phyloP scores from a whole-genome alignment of 257 asterid genomes.

The Rauvolfia tetraphylla region DNA sequence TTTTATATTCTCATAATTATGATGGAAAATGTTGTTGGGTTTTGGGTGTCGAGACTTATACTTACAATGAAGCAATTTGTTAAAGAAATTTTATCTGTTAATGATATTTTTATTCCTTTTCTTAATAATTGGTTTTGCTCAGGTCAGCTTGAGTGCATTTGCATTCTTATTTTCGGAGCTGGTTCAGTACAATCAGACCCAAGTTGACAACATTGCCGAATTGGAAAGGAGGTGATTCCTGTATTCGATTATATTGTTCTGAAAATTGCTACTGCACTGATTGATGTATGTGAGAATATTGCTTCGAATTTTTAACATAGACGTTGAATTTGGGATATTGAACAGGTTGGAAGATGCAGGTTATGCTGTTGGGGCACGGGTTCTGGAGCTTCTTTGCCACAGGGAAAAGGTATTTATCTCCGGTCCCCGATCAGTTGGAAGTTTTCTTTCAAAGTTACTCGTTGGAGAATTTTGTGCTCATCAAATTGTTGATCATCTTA shows the following conservation, averaged over 20 bases:
- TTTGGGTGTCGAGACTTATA: not conserved
- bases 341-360: conserved; percentile 86
- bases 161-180: conserved; percentile 89
- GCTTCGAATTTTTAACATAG: not conserved
- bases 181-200: conserved; percentile 92
- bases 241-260: not conserved
- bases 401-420: conserved; percentile 60
- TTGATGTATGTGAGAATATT: not conserved
- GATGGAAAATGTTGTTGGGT: conserved; percentile 2
- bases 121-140: conserved; percentile 48
- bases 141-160: conserved; percentile 53
- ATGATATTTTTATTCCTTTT: not conserved
- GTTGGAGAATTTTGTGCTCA: too few relatives aligned
- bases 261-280: not conserved
- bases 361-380: conserved; percentile 70
- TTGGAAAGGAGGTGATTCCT: conserved; percentile 24
- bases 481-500: not conserved
- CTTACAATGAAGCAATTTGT: not conserved
- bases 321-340: conserved; percentile 8
- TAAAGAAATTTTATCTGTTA: not conserved
- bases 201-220: conserved; percentile 80
- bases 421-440: not conserved
- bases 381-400: conserved; percentile 81
- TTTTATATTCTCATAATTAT: not conserved
- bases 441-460: not conserved